Conservation (phyloP, 2,329 filamentous ascomycete species). For the Microdochium bolleyi region DNA sequence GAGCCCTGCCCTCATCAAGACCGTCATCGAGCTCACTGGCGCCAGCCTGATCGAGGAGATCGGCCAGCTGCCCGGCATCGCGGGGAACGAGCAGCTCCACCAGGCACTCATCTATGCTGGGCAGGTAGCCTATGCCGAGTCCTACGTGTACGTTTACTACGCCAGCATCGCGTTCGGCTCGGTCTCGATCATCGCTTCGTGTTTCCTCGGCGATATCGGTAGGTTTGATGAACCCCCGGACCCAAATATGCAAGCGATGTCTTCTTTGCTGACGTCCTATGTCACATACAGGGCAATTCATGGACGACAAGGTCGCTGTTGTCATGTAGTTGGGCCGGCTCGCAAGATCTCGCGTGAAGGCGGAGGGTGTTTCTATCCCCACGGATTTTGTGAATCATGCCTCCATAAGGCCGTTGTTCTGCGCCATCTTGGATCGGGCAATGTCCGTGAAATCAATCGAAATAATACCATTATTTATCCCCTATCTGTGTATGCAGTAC, state of each 20-base stretch:
- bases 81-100: slow-evolving; percentile 38
- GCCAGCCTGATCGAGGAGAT: slow-evolving; percentile 43
- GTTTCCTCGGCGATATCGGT: slow-evolving; percentile 51
- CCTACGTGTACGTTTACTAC: slow-evolving; percentile 55
- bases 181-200: slow-evolving; percentile 44
- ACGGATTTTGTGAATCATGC: too few species aligned
- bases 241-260: too few species aligned
- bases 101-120: slow-evolving; percentile 44
- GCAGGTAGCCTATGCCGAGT: slow-evolving; percentile 46
- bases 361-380: too few species aligned
- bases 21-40: slow-evolving; percentile 44
- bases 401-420: too few species aligned
- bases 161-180: slow-evolving; percentile 54
- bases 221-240: too few species aligned
- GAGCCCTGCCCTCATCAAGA: slow-evolving; percentile 31
- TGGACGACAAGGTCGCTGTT: slow-evolving; percentile 51
- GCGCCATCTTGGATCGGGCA: too few species aligned
- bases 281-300: too few species aligned
- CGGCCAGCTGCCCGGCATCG: slow-evolving; percentile 40
- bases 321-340: slow-evolving; percentile 29
- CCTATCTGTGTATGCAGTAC: too few species aligned
- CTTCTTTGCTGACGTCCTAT: too few species aligned
- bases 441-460: too few species aligned
- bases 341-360: too few species aligned
- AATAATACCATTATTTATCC: too few species aligned